These are phyloP conservation scores for Aspergillus alliaceus DNA, from an alignment of 2,329 filamentous ascomycete genomes.

Conservation along the genomic window DNA sequence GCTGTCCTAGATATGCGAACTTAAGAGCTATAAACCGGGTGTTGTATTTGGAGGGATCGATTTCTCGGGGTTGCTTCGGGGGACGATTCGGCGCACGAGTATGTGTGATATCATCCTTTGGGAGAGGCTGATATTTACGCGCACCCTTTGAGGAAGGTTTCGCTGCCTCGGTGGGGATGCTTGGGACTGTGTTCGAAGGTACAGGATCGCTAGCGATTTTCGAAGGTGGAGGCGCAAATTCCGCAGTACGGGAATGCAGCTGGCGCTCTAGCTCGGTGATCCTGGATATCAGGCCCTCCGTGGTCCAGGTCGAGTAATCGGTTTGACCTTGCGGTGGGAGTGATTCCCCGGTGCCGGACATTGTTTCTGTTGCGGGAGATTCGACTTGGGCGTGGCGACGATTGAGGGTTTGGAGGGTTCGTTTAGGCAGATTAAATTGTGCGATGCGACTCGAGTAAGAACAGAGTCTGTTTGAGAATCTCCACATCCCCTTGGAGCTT, in stretches of 20 bases:
- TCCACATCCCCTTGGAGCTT: constrained; percentile 33
- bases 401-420: constrained; percentile 10
- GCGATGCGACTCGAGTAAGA: constrained; percentile 13
- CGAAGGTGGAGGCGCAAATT: constrained; percentile 22
- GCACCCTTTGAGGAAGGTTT: constrained; percentile 9
- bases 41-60: constrained; percentile 78
- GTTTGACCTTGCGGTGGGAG: constrained; percentile 14
- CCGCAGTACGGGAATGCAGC: constrained; percentile 53
- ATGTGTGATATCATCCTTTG: constrained; percentile 26
- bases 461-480: constrained; percentile 17
- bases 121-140: constrained; percentile 17
- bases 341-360: constrained; percentile 20
- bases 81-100: constrained; percentile 26
- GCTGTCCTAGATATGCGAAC: constrained; percentile 86
- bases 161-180: background rate
- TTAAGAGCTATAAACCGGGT: constrained; percentile 88
- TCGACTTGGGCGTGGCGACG: constrained; percentile 13
- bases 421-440: constrained; percentile 8
- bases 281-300: constrained; percentile 65
- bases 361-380: constrained; percentile 18
- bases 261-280: constrained; percentile 68
- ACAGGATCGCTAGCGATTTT: background rate
- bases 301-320: constrained; percentile 68
- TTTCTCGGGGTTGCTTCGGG: constrained; percentile 50
- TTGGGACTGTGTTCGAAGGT: constrained; percentile 1